Conservation (phyloP, 495 filamentous ascomycete species). For the Aspergillus nanangensis region DNA sequence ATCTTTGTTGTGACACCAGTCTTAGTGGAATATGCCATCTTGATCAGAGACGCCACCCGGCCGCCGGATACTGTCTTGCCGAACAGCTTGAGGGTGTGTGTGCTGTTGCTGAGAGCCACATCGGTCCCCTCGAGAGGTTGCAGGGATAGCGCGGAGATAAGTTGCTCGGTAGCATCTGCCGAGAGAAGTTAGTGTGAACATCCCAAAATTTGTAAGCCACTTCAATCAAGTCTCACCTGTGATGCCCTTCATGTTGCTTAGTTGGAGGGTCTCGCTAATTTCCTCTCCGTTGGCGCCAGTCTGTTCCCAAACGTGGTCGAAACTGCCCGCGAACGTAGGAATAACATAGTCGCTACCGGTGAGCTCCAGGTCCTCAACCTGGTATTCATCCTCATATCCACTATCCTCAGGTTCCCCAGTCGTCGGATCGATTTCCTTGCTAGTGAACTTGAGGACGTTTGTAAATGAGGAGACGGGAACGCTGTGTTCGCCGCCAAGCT, state of each 20-base stretch:
- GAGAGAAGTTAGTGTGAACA: conserved; percentile 33
- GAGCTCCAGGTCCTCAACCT: conserved; percentile 91
- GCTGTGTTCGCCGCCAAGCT: conserved; percentile 60
- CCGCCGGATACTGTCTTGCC: conserved; percentile 94
- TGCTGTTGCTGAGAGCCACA: conserved; percentile 77
- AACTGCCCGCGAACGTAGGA: conserved; percentile 89
- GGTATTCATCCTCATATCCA: conserved; percentile 96
- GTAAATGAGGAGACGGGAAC: conserved; percentile 78
- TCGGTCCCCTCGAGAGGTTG: conserved; percentile 94
- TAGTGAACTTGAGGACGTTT: conserved; percentile 93
- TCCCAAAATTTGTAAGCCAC: too few relatives aligned
- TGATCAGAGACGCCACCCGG: conserved; percentile 77
- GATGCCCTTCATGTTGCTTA: conserved; percentile 87
- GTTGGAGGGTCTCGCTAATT: conserved; percentile 84
- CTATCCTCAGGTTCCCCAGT: conserved; percentile 86
- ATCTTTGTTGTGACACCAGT: conserved; percentile 93
- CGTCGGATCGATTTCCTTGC: conserved; percentile 95
- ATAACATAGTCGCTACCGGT: conserved; percentile 89
- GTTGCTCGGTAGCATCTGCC: conserved; percentile 88
- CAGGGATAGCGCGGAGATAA: conserved; percentile 78
- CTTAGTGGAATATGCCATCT: conserved; percentile 93
- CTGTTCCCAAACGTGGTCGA: conserved; percentile 96
- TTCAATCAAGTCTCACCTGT: conserved; percentile 80
- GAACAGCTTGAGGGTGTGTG: conserved; percentile 91
- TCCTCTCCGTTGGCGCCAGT: conserved; percentile 84